Conservation (phyloP, 1,284 basidiomycete species). For the Ganoderma multipileum region DNA sequence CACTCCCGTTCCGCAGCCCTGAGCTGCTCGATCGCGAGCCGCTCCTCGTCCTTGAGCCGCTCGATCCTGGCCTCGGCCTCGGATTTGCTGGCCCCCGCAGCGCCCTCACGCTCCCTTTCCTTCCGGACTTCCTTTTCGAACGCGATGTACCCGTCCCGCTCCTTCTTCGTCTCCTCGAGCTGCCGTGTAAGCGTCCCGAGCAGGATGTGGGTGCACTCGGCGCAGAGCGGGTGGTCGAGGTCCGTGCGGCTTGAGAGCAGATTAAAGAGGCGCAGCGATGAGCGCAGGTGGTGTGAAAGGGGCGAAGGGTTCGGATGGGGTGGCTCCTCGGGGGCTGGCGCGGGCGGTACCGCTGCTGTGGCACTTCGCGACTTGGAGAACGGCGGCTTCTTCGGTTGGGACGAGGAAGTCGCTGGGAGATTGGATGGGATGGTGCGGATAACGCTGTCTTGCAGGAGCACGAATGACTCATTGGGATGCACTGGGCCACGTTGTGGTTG, state of each 20-base stretch:
- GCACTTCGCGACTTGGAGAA: conserved; percentile 42
- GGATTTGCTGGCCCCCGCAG: conserved; percentile 58
- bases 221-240: conserved; percentile 94
- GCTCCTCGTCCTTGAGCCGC: conserved; percentile 79
- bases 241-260: conserved; percentile 83
- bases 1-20: conserved; percentile 78
- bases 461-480: conserved; percentile 84
- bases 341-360: conserved; percentile 27
- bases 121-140: conserved; percentile 89
- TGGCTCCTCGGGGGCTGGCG: conserved; percentile 42
- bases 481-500: conserved; percentile 57
- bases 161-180: conserved; percentile 89
- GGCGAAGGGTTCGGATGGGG: conserved; percentile 70
- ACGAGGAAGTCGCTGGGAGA: conserved; percentile 45
- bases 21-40: conserved; percentile 73
- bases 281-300: conserved; percentile 80
- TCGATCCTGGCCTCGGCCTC: conserved; percentile 77
- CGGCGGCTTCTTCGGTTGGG: conserved; percentile 48
- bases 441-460: conserved; percentile 86
- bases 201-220: conserved; percentile 90
- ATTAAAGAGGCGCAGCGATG: conserved; percentile 78
- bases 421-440: conserved; percentile 67
- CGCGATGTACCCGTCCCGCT: conserved; percentile 91
- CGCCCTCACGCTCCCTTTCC: conserved; percentile 71
- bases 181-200: conserved; percentile 81